phyloP scores from a whole-genome alignment of 1,139 yeast species.

The Nakaseomyces uthaithaninus region DNA sequence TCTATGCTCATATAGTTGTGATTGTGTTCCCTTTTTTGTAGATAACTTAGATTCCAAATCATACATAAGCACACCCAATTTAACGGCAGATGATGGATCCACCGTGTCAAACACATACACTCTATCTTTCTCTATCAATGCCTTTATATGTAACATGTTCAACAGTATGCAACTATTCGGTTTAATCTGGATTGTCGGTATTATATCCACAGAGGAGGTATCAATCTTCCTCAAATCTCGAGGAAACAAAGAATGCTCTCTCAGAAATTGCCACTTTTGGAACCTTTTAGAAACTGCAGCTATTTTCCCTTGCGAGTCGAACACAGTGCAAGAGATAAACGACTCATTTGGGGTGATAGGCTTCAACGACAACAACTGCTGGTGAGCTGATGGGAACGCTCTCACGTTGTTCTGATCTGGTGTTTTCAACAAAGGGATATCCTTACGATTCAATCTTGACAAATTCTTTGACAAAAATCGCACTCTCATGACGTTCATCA shows the following conservation, averaged over 20 bases:
- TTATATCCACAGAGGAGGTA: conserved; percentile 79
- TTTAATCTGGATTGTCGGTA: conserved; percentile 78
- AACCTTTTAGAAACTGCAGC: conserved; percentile 67
- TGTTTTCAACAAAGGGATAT: neutral
- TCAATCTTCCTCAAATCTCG: conserved; percentile 78
- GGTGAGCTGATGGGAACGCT: conserved; percentile 5
- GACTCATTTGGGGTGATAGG: conserved; percentile 54
- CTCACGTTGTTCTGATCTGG: neutral
- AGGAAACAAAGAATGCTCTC: conserved; percentile 60
- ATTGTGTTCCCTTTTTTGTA: conserved; percentile 18
- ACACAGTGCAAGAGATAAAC: conserved; percentile 65
- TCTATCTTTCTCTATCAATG: conserved; percentile 69
- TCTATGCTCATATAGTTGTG: conserved; percentile 61
- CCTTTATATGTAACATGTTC: conserved; percentile 77
- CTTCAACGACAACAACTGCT: conserved; percentile 33
- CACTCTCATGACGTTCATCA: conserved; percentile 1
- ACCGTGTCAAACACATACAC: conserved; percentile 75
- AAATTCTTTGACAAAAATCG: conserved; percentile 9
- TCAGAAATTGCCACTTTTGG: conserved; percentile 66
- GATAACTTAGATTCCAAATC: conserved; percentile 77
- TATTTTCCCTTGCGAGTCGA: conserved; percentile 66
- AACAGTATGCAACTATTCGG: conserved; percentile 57
- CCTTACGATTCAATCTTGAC: neutral
- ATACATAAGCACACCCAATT: conserved; percentile 74
- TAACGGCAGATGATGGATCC: conserved; percentile 48